A percentile compares a stretch with the other conserved stretches of the same genome.
Evolutionary conservation across 1,284 basidiomycete species (phyloP).

Genomic region (Heterobasidion parviporum): DNA sequence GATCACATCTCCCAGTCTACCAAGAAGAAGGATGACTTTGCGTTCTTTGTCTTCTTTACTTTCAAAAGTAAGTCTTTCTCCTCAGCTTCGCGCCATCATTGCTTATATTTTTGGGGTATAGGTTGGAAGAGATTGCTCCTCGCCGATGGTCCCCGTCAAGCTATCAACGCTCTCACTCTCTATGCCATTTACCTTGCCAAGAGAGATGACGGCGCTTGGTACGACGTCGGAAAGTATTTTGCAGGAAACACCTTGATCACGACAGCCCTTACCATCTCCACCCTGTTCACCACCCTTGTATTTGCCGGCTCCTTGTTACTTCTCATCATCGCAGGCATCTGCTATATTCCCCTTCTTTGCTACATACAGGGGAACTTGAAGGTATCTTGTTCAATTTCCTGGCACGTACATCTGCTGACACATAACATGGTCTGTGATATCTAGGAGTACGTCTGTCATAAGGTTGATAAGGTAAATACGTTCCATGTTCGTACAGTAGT

Average conservation of each 20-base stretch:
- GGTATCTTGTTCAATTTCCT: slow-evolving; percentile 30
- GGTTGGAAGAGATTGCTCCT: slow-evolving; percentile 94
- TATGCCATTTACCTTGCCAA: slow-evolving; percentile 87
- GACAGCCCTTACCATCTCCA: slow-evolving; percentile 78
- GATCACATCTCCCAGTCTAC: slow-evolving; percentile 93
- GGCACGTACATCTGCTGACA: neutral
- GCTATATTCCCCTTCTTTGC: slow-evolving; percentile 87
- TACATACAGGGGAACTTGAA: slow-evolving; percentile 96
- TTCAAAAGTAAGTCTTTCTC: slow-evolving; percentile 77
- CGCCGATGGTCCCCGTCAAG: slow-evolving; percentile 96
- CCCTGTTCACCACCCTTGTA: slow-evolving; percentile 85
- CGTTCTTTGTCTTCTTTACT: slow-evolving; percentile 98
- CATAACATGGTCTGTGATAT: neutral
- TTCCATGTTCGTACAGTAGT: neutral
- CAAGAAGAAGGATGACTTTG: slow-evolving; percentile 94
- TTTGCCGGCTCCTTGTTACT: slow-evolving; percentile 81
- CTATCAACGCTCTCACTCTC: slow-evolving; percentile 91
- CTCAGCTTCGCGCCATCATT: neutral
- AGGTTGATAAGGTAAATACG: slow-evolving; percentile 82
- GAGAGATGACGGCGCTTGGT: slow-evolving; percentile 59
- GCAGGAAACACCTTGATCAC: slow-evolving; percentile 65
- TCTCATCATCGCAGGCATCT: slow-evolving; percentile 77
- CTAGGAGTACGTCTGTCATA: slow-evolving; percentile 97
- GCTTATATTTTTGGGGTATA: slow-evolving; percentile 22
- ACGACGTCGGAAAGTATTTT: slow-evolving; percentile 64